Evolutionary conservation across 2,329 filamentous ascomycete species (phyloP).

Genomic region (Corniculantispora saksenae): DNA sequence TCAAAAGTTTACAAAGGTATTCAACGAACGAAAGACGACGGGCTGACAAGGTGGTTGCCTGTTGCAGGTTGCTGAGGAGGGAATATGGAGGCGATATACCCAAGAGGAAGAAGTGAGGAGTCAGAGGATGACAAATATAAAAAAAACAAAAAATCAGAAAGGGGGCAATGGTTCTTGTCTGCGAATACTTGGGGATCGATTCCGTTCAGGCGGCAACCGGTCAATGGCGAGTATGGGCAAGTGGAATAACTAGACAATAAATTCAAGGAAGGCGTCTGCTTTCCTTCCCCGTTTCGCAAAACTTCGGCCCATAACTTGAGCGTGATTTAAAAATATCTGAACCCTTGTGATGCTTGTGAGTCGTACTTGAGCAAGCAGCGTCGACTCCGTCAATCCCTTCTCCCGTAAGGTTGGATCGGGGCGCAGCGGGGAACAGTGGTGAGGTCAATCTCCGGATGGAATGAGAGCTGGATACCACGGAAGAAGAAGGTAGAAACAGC

Average conservation of each 20-base stretch:
- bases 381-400: not conserved
- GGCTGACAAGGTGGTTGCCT: slow-evolving; percentile 1
- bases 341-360: not conserved
- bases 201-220: not conserved
- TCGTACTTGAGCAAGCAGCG: not conserved
- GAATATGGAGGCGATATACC: slow-evolving; percentile 22
- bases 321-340: not conserved
- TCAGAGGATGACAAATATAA: slow-evolving; percentile 24
- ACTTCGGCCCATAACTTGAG: not conserved
- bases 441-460: slow-evolving; percentile 29
- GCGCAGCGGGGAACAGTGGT: not conserved
- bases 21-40: not conserved
- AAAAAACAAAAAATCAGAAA: slow-evolving; percentile 32
- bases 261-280: slow-evolving; percentile 2
- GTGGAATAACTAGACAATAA: slow-evolving; percentile 13
- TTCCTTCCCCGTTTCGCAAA: slow-evolving; percentile 5
- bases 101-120: slow-evolving; percentile 22
- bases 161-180: slow-evolving; percentile 17
- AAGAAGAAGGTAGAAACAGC: slow-evolving; percentile 34
- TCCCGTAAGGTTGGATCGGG: not conserved
- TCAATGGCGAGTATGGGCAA: slow-evolving; percentile 10
- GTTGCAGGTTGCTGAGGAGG: slow-evolving; percentile 18
- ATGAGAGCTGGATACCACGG: slow-evolving; percentile 32
- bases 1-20: slow-evolving; percentile 10
- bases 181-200: not conserved